Percentiles rank a stretch among this genome's conserved stretches.
These are phyloP conservation scores for Tolypocladium cylindrosporum DNA, from an alignment of 2,329 filamentous ascomycete species.

Conservation along the genomic window DNA sequence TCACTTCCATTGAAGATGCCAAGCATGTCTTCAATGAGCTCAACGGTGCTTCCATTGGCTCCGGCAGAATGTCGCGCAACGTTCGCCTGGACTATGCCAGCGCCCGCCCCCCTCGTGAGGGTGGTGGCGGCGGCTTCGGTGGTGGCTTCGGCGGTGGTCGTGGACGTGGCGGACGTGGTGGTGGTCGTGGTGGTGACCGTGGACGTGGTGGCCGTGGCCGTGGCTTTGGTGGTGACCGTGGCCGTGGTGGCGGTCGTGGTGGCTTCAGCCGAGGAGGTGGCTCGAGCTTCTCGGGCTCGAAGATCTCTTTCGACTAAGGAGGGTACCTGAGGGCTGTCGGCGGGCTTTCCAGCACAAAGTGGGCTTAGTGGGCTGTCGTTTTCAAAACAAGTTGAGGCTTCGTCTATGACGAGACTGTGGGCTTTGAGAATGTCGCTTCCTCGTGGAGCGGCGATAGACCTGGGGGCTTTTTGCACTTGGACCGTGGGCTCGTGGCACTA, in stretches of 20 bases:
- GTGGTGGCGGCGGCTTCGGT: slow-evolving; percentile 40
- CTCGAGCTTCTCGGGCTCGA: slow-evolving; percentile 53
- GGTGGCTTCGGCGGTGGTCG: slow-evolving; percentile 42
- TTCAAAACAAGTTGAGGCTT: slow-evolving; percentile 28
- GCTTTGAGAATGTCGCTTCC: slow-evolving; percentile 42
- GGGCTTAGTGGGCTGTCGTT: slow-evolving; percentile 47
- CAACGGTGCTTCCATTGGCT: slow-evolving; percentile 53
- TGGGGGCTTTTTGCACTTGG: slow-evolving; percentile 38
- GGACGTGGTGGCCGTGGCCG: slow-evolving; percentile 41
- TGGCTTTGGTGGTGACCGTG: slow-evolving; percentile 41
- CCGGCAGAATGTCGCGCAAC: slow-evolving; percentile 59
- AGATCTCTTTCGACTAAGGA: slow-evolving; percentile 56
- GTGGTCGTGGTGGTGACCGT: slow-evolving; percentile 32
- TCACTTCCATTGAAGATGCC: slow-evolving; percentile 73
- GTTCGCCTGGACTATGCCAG: slow-evolving; percentile 77
- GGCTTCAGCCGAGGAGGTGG: slow-evolving; percentile 34
- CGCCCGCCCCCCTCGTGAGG: slow-evolving; percentile 52
- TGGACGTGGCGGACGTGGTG: slow-evolving; percentile 27
- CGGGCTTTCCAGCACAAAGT: slow-evolving; percentile 29
- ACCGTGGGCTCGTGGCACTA: slow-evolving; percentile 27
- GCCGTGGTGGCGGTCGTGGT: slow-evolving; percentile 41
- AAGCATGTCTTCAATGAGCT: slow-evolving; percentile 61
- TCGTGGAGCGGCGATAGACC: slow-evolving; percentile 38
- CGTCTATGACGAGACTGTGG: slow-evolving; percentile 31
- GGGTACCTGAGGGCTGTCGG: slow-evolving; percentile 32